Percentiles rank a stretch among this genome's conserved stretches.
Evolutionary conservation across 768 basidiomycete species (phyloP).

Genomic region (Pleurotus platypus): DNA sequence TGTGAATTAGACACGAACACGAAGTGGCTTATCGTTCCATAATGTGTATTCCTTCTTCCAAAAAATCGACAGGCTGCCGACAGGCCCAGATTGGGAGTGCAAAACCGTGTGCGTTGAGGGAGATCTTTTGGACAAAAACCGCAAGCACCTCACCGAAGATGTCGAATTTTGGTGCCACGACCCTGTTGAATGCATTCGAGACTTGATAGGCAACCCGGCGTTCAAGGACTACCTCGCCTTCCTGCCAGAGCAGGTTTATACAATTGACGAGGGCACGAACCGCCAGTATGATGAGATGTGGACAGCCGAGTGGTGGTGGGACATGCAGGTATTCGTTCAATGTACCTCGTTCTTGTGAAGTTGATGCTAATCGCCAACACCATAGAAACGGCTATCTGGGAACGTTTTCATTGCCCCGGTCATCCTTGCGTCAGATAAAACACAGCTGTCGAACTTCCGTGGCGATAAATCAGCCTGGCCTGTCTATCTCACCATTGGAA

Average conservation of each 20-base stretch:
- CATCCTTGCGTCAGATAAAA: constrained; percentile 32
- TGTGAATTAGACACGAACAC: too few species aligned
- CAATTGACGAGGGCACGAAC: background rate
- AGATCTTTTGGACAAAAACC: constrained; percentile 6
- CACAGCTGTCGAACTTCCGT: constrained; percentile 25
- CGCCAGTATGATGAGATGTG: constrained; percentile 38
- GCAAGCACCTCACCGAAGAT: constrained; percentile 10
- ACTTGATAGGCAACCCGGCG: constrained; percentile 24
- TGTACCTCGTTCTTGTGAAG: background rate
- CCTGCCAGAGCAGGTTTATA: constrained; percentile 18
- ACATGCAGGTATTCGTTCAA: constrained; percentile 33
- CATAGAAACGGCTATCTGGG: constrained; percentile 14
- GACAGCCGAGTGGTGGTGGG: constrained; percentile 52
- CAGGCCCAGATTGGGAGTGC: constrained; percentile 11
- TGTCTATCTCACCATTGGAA: constrained; percentile 37
- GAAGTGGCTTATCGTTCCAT: too few species aligned
- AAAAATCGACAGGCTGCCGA: constrained; percentile 14
- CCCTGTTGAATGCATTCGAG: constrained; percentile 18
- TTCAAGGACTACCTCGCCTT: constrained; percentile 23
- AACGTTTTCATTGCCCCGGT: constrained; percentile 28
- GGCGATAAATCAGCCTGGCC: constrained; percentile 38
- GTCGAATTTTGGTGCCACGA: constrained; percentile 22
- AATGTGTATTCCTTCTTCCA: constrained; percentile 6
- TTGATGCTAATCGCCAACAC: background rate
- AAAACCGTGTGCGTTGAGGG: constrained; percentile 10